Evolutionary conservation across 306 rosid species (phyloP).

Genomic region (Crotalaria pallida): DNA sequence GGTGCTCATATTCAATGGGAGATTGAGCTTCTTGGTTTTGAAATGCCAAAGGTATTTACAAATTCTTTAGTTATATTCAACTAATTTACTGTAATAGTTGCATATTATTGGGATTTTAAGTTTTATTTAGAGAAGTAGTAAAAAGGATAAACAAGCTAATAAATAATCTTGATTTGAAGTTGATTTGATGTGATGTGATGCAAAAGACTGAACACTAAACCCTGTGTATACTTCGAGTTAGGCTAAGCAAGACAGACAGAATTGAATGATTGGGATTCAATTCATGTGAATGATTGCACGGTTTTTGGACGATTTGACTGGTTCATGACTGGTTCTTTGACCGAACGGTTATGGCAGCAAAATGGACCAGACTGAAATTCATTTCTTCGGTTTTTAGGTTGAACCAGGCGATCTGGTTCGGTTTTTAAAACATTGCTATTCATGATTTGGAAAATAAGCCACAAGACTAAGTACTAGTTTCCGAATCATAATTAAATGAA

Average conservation of each 20-base stretch:
- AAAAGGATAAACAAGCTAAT: too few species aligned
- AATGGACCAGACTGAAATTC: too few species aligned
- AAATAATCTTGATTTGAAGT: neutral
- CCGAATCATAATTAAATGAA: too few species aligned
- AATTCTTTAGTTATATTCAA: conserved; percentile 13
- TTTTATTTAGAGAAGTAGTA: neutral
- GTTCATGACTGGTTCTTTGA: too few species aligned
- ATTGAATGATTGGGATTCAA: neutral
- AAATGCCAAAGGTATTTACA: conserved; percentile 71
- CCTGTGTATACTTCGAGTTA: neutral
- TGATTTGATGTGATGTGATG: neutral
- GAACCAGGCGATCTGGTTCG: too few species aligned
- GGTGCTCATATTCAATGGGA: conserved; percentile 93
- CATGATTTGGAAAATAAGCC: too few species aligned
- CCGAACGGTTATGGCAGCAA: too few species aligned
- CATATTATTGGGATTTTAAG: neutral
- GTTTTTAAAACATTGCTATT: too few species aligned
- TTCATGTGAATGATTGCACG: too few species aligned
- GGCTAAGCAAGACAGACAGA: neutral
- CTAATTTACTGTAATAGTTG: neutral
- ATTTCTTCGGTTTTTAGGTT: too few species aligned
- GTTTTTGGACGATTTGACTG: too few species aligned
- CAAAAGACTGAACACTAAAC: neutral
- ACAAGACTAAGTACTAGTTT: too few species aligned
- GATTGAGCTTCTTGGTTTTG: conserved; percentile 93